Evolutionary conservation across 73 alveolate genomes (phyloP), one percentile per base, ranked within the genome.

Genomic region (Paramecium sexaurelia): DNA sequence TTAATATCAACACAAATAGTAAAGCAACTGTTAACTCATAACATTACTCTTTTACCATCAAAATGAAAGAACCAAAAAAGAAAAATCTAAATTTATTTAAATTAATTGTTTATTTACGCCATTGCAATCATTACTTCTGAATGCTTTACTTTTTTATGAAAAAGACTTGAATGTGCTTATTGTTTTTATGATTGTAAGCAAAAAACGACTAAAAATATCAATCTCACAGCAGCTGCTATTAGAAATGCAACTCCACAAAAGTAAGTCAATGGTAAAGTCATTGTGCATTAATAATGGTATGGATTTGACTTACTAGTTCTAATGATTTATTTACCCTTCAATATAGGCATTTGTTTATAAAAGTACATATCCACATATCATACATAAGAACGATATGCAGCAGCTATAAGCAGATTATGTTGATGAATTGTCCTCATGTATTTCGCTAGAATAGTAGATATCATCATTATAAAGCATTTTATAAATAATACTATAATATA

Each of bases 221-320:
- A 5, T 68, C 85, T 68, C 37, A 68, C 57, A 45, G 57, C 55
- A 0, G 56, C 55, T 15, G 56, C 86, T 2, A 71, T 35, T 9
- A 71, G 15, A 71, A 71, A 71, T 33, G 57, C 86, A 13, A 71
- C 55, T 35, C 57, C 86, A 36, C 86, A 71, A 32, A 71, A 35
- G 56, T 71, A 71, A 36, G 86, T 37, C 8, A 71, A 71, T 71
- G 86, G 86, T 15, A 71, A 19, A 15, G 86, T 71, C 32, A 71
- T 33, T 1, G 86, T 35, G 15, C 86, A 71, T 33, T 71, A 40
- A 71, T 37, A 37, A 36, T 71, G 35, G 22, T 71, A 71, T 37
- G 86, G 86, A 19, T 71, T 29, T 35, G 86, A 40, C 56, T 71
- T 71, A 17, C 86, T 71, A 37, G 56, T 35, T 71, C 55, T 8